Evolutionary conservation across 768 basidiomycete genomes (phyloP).

Genomic region (Mycena chlorophos): DNA sequence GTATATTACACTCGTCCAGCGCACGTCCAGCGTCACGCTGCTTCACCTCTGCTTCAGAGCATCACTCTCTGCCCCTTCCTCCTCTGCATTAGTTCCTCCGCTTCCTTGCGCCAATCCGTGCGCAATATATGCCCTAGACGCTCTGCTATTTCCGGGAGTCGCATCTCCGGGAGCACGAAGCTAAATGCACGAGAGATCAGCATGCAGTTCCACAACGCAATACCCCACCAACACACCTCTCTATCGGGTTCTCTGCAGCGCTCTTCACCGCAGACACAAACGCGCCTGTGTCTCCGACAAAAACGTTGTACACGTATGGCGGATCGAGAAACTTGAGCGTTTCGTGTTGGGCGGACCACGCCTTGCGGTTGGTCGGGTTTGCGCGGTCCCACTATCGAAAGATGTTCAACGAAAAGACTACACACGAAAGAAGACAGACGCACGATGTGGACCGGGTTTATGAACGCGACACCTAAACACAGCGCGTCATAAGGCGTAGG

Average conservation of each 20-base stretch:
- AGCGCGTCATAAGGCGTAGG: conserved; percentile 35
- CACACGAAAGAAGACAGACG: background rate
- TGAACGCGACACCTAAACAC: conserved; percentile 38
- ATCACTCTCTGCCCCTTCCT: too few species aligned
- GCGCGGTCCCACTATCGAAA: background rate
- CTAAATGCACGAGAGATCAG: too few species aligned
- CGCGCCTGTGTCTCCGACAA: background rate
- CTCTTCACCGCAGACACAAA: background rate
- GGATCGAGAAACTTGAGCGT: background rate
- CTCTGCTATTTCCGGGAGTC: too few species aligned
- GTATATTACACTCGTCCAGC: too few species aligned
- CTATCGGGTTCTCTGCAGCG: background rate
- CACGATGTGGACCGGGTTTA: conserved; percentile 33
- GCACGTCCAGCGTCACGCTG: too few species aligned
- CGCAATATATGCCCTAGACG: too few species aligned
- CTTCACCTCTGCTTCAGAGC: too few species aligned
- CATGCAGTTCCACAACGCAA: too few species aligned
- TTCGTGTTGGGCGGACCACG: background rate
- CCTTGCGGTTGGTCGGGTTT: background rate
- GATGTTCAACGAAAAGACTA: background rate
- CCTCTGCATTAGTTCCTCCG: too few species aligned
- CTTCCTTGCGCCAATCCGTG: too few species aligned
- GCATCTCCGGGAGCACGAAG: too few species aligned
- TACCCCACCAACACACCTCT: background rate
- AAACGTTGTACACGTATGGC: background rate